Evolutionary conservation across 2,329 filamentous ascomycete species (phyloP), one percentile per base, ranked within the genome.

Genomic region (Epichloe gansuensis): DNA sequence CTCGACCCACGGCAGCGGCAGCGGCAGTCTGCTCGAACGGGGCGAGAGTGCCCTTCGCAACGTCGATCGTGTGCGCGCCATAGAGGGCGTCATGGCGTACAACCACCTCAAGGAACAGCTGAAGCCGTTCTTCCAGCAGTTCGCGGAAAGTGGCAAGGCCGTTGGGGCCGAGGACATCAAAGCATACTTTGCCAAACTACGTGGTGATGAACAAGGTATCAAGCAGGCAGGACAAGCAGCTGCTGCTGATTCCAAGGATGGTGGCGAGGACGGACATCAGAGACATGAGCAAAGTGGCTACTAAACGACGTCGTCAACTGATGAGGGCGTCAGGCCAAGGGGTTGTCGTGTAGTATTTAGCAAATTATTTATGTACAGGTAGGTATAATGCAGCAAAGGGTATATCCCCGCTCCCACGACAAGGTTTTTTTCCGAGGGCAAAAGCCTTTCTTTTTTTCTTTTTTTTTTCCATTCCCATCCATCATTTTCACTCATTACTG

Each of bases 21-120:
- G 87, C 36, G 87, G 87, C 45, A 93, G 86, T 56, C 75, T 98
- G 2, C 81, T 94, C 36, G 90, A 97, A 48, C 87, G 89, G 17
- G 93, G 93, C 46, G 93, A 98, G 70, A 91, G 88, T 47, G 91
- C 90, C 0, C 77, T 98, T 31, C 89, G 84, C 64, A 94, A 89
- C 61, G 84, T 98, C 52, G 93, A 98, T 64, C 86, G 93, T 2
- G 91, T 97, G 7, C 78, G 84, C 13, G 93, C 93, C 4, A 95
- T 98, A 52, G 87, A 98, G 66, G 93, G 93, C 15, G 91, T 95
- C 45, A 96, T 97, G 89, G 91, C 90, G 0, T 98, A 97, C 69
- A 96, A 97, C 62, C 86, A 95, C 61, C 77, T 98, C 54, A 93
- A 94, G 64, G 90, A 97, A 63, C 90, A 91, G 64, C 81, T 98